Percentiles rank a stretch among this genome's conserved stretches.
Conservation (phyloP, 1,139 yeast genomes). For the Candida anutae region DNA sequence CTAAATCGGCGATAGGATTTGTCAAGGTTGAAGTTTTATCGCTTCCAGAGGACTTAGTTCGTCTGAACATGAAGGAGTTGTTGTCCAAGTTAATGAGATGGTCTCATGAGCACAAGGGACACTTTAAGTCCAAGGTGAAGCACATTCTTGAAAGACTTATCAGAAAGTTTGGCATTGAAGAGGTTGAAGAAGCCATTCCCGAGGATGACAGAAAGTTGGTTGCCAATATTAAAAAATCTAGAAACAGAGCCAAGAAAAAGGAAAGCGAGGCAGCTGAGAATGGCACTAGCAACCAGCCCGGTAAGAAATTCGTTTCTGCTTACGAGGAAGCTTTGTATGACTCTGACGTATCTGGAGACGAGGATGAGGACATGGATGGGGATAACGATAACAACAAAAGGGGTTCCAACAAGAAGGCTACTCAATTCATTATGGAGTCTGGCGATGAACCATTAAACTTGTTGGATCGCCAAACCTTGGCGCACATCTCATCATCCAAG, state of each 20-base stretch:
- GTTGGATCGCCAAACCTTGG: constrained; percentile 74
- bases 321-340: constrained; percentile 74
- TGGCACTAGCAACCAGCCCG: constrained; percentile 18
- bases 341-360: constrained; percentile 47
- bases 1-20: constrained; percentile 89
- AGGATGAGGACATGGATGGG: constrained; percentile 8
- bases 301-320: constrained; percentile 63
- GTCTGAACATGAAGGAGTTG: constrained; percentile 57
- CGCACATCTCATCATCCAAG: constrained; percentile 80
- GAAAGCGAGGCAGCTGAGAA: constrained; percentile 26
- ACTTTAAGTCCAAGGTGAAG: constrained; percentile 85
- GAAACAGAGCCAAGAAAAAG: constrained; percentile 77
- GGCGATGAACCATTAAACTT: constrained; percentile 84
- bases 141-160: constrained; percentile 87
- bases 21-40: constrained; percentile 85
- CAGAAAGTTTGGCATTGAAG: constrained; percentile 82
- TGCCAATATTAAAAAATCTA: constrained; percentile 75
- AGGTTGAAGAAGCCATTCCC: constrained; percentile 74
- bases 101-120: constrained; percentile 95
- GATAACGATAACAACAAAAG: constrained; percentile 19
- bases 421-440: constrained; percentile 68
- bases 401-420: constrained; percentile 29
- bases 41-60: constrained; percentile 73
- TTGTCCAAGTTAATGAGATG: constrained; percentile 73
- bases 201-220: constrained; percentile 78